Conservation (phyloP, 2,329 filamentous ascomycete genomes). For the Nothomitra cinnamomea region DNA sequence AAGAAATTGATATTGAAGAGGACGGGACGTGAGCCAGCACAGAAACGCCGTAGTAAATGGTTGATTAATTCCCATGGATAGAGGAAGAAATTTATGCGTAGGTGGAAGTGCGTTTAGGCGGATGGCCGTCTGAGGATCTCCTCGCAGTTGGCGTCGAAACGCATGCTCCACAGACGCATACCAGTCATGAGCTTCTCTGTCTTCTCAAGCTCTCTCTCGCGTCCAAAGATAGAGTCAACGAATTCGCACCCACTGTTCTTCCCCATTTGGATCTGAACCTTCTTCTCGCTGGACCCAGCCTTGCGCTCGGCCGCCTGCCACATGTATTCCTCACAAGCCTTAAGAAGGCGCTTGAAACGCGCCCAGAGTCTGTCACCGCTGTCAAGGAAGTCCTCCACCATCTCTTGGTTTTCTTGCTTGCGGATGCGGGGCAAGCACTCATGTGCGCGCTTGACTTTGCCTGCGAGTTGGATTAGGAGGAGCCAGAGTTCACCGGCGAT, state of each 20-base stretch:
- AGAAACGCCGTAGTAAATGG: too few species aligned
- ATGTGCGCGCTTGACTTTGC: conserved; percentile 83
- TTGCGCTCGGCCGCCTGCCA: conserved; percentile 69
- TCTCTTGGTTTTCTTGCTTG: conserved; percentile 29
- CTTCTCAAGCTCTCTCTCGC: conserved; percentile 72
- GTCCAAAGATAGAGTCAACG: conserved; percentile 86
- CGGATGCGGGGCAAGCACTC: conserved; percentile 53
- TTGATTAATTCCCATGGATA: too few species aligned
- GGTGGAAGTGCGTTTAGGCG: neutral
- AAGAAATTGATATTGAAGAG: too few species aligned
- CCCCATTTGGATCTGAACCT: conserved; percentile 51
- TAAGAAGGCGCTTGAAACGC: conserved; percentile 72
- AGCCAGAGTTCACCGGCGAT: conserved; percentile 93
- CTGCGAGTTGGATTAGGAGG: conserved; percentile 78
- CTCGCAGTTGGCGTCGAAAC: conserved; percentile 92
- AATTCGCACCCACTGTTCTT: conserved; percentile 90
- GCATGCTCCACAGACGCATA: conserved; percentile 75
- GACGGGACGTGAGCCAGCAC: too few species aligned
- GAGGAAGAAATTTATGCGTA: too few species aligned
- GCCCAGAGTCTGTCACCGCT: conserved; percentile 74
- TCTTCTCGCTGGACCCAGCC: conserved; percentile 22
- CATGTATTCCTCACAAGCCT: conserved; percentile 89
- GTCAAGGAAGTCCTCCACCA: conserved; percentile 79
- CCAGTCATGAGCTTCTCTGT: conserved; percentile 88
- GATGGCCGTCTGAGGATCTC: conserved; percentile 51